Conservation (phyloP, 768 basidiomycete genomes). For the Podaxis pistillaris region DNA sequence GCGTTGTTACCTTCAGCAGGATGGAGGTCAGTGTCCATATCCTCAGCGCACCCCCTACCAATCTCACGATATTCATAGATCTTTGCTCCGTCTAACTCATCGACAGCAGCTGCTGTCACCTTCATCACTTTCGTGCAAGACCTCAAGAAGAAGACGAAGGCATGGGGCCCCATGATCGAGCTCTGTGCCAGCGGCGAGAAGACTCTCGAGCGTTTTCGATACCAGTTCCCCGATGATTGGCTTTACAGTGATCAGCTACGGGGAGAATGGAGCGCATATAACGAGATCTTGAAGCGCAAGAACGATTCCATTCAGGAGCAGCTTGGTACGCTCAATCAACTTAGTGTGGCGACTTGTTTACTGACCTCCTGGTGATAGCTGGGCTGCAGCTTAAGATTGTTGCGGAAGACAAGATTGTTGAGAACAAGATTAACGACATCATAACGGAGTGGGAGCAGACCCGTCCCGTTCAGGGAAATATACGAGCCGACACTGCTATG, state of each 20-base stretch:
- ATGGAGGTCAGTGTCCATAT: slow-evolving; percentile 40
- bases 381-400: slow-evolving; percentile 99
- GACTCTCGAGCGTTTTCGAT: slow-evolving; percentile 94
- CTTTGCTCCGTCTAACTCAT: slow-evolving; percentile 79
- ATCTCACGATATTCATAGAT: slow-evolving; percentile 35
- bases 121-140: slow-evolving; percentile 99
- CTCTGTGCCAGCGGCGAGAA: slow-evolving; percentile 94
- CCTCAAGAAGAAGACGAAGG: slow-evolving; percentile 93
- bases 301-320: slow-evolving; percentile 99
- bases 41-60: not conserved
- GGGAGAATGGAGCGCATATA: slow-evolving; percentile 98
- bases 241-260: slow-evolving; percentile 96
- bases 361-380: slow-evolving; percentile 43
- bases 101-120: slow-evolving; percentile 96
- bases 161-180: slow-evolving; percentile 97
- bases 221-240: slow-evolving; percentile 97
- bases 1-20: slow-evolving; percentile 33
- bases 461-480: slow-evolving; percentile 94
- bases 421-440: slow-evolving; percentile 92
- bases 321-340: slow-evolving; percentile 60
- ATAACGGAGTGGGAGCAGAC: slow-evolving; percentile 93
- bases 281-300: slow-evolving; percentile 96
- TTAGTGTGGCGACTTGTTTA: not conserved
- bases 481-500: slow-evolving; percentile 96
- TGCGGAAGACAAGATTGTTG: slow-evolving; percentile 98